These are phyloP conservation scores for Brassica carinata DNA, from an alignment of 345 rosid genomes.

Conservation along the genomic window DNA sequence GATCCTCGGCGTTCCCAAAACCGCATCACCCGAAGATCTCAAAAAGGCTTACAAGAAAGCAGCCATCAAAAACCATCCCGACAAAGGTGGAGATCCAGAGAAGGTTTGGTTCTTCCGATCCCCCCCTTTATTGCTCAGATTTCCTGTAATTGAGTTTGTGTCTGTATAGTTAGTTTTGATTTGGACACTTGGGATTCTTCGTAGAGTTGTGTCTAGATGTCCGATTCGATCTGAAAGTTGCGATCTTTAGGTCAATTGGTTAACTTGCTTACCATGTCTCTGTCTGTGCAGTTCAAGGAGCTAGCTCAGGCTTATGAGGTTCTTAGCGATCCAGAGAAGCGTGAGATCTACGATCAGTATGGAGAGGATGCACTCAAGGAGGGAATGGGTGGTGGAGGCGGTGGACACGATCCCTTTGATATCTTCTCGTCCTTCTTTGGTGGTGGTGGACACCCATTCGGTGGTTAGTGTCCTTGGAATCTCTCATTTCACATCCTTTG, in stretches of 20 bases:
- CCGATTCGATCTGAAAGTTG: slow-evolving; percentile 19
- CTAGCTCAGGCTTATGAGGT: slow-evolving; percentile 90
- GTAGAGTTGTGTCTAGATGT: background rate
- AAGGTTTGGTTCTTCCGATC: background rate
- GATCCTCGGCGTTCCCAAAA: background rate
- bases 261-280: background rate
- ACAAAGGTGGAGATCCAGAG: slow-evolving; percentile 89
- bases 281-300: slow-evolving; percentile 73
- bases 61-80: slow-evolving; percentile 94
- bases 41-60: slow-evolving; percentile 47
- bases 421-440: slow-evolving; percentile 81
- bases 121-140: background rate
- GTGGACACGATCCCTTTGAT: slow-evolving; percentile 75
- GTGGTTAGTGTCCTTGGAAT: slow-evolving; percentile 31
- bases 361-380: slow-evolving; percentile 97
- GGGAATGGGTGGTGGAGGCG: slow-evolving; percentile 80
- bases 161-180: background rate
- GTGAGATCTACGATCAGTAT: slow-evolving; percentile 79
- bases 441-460: slow-evolving; percentile 53
- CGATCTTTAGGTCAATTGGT: slow-evolving; percentile 13
- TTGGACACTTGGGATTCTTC: slow-evolving; percentile 11
- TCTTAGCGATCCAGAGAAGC: slow-evolving; percentile 83
- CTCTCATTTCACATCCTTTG: slow-evolving; percentile 2
- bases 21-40: background rate
- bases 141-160: background rate